These are phyloP conservation scores for Xylariaceae sp. DNA, from an alignment of 2,329 filamentous ascomycete species.

Conservation along the genomic window DNA sequence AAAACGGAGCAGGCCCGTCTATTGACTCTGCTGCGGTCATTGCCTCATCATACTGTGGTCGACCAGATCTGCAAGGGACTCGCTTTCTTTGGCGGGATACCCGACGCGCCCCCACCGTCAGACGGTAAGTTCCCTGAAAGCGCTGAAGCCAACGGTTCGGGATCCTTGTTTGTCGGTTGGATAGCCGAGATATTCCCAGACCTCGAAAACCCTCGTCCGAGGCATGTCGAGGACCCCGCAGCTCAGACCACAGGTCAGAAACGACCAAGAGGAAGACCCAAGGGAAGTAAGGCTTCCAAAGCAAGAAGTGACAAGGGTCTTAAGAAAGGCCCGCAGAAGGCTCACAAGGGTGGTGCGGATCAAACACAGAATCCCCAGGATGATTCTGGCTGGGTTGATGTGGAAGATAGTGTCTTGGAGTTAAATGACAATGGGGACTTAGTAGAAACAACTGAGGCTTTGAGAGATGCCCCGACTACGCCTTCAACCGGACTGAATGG, in stretches of 20 bases:
- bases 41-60: conserved; percentile 52
- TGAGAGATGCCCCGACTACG: conserved; percentile 23
- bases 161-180: conserved; percentile 56
- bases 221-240: conserved; percentile 15
- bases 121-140: conserved; percentile 51
- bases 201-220: conserved; percentile 28
- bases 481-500: conserved; percentile 20
- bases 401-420: conserved; percentile 35
- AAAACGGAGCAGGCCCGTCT: conserved; percentile 57
- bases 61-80: conserved; percentile 58
- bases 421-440: conserved; percentile 30
- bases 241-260: conserved; percentile 30
- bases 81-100: conserved; percentile 58
- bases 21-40: conserved; percentile 49
- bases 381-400: conserved; percentile 40
- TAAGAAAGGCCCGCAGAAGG: conserved; percentile 39
- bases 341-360: conserved; percentile 19
- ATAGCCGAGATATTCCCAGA: conserved; percentile 57
- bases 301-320: conserved; percentile 45
- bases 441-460: conserved; percentile 22
- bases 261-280: conserved; percentile 48
- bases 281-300: conserved; percentile 49
- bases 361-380: conserved; percentile 30
- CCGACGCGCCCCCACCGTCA: conserved; percentile 46
- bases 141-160: conserved; percentile 50